These are phyloP conservation scores for Zalaria obscura DNA, from an alignment of 2,329 filamentous ascomycete genomes.

Conservation along the genomic window DNA sequence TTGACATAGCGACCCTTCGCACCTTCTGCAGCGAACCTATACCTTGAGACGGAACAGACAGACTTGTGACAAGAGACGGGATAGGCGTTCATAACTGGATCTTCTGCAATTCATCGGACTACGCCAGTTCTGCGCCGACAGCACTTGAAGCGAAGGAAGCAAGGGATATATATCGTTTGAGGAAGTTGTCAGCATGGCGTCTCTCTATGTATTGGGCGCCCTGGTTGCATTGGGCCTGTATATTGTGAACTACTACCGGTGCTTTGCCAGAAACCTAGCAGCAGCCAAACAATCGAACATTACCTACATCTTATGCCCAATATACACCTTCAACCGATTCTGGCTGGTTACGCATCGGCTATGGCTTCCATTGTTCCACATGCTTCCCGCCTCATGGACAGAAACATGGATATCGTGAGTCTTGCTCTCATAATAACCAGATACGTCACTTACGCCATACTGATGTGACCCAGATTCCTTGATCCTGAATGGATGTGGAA, in stretches of 20 bases:
- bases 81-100: too few species aligned
- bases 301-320: slow-evolving; percentile 27
- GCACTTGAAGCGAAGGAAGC: too few species aligned
- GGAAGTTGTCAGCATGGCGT: too few species aligned
- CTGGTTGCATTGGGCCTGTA: slow-evolving; percentile 13
- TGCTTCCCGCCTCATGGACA: slow-evolving; percentile 41
- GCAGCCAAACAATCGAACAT: slow-evolving; percentile 31
- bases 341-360: slow-evolving; percentile 43
- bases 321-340: slow-evolving; percentile 33
- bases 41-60: too few species aligned
- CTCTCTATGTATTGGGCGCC: too few species aligned
- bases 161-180: too few species aligned
- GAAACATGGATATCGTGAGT: slow-evolving; percentile 46
- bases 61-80: too few species aligned
- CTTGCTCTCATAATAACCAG: not conserved
- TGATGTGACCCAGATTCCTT: slow-evolving; percentile 29
- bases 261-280: slow-evolving; percentile 25
- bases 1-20: too few species aligned
- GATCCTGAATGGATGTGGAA: slow-evolving; percentile 46
- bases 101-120: too few species aligned
- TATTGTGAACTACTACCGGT: slow-evolving; percentile 18
- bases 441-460: not conserved
- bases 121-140: too few species aligned
- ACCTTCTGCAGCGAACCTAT: too few species aligned
- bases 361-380: slow-evolving; percentile 41